A percentile compares a stretch with the other conserved stretches of the same genome.
phyloP scores from a whole-genome alignment of 495 filamentous ascomycete genomes.

The Penicillium silybi region DNA sequence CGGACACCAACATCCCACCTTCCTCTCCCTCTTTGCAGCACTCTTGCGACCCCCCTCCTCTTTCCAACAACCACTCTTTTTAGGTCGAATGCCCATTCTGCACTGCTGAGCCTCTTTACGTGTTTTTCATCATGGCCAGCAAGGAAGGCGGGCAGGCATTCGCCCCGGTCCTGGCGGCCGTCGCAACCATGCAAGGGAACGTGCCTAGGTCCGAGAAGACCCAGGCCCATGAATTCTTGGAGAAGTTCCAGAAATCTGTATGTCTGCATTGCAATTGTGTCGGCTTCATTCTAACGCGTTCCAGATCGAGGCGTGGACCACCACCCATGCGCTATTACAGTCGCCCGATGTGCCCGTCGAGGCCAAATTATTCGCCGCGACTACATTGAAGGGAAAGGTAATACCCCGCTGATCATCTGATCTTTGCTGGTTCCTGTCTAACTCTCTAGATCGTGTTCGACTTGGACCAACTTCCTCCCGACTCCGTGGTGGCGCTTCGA shows the following conservation, averaged over 20 bases:
- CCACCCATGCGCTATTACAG: constrained; percentile 80
- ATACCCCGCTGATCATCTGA: constrained; percentile 6
- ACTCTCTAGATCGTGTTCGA: constrained; percentile 71
- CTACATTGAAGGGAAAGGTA: constrained; percentile 97
- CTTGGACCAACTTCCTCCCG: constrained; percentile 76
- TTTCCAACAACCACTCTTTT: constrained; percentile 3
- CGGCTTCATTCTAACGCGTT: constrained; percentile 7
- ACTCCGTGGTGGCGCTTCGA: constrained; percentile 69
- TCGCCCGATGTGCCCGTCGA: constrained; percentile 67
- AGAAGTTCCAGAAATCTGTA: constrained; percentile 98
- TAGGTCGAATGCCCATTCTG: constrained; percentile 6
- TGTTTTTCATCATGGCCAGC: constrained; percentile 59
- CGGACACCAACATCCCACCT: constrained; percentile 41
- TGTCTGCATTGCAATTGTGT: constrained; percentile 22
- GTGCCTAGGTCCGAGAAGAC: constrained; percentile 78
- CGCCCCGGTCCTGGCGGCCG: constrained; percentile 78
- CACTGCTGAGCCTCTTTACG: constrained; percentile 12
- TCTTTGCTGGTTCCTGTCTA: constrained; percentile 8
- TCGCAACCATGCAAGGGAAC: constrained; percentile 86
- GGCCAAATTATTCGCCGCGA: constrained; percentile 92
- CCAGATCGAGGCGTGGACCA: constrained; percentile 85
- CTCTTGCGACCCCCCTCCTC: constrained; percentile 9
- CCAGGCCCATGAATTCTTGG: constrained; percentile 83
- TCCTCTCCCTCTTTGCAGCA: constrained; percentile 17
- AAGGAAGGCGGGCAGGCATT: constrained; percentile 66